phyloP scores from a whole-genome alignment of 768 basidiomycete species.

The Leucosporidium yakuticum region DNA sequence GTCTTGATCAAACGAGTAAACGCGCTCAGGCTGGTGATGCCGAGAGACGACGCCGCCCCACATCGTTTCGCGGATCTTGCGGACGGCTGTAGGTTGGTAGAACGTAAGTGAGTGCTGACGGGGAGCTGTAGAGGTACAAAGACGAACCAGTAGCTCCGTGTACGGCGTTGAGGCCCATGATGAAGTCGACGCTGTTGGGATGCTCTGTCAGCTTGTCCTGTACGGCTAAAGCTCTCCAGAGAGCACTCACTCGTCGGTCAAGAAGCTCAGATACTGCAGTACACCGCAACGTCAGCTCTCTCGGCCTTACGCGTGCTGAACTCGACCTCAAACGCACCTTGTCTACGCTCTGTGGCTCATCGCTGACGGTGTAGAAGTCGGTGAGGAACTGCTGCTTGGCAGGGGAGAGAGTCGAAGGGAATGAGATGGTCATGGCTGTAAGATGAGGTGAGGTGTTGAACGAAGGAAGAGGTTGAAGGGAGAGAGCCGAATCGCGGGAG shows the following conservation, averaged over 20 bases:
- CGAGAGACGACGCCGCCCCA: slow-evolving; percentile 25
- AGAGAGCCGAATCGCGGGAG: too few species aligned
- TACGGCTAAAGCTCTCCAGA: background rate
- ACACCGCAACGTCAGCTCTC: too few species aligned
- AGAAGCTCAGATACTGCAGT: background rate
- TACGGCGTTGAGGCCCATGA: slow-evolving; percentile 28
- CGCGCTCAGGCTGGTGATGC: slow-evolving; percentile 1
- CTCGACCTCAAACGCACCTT: background rate
- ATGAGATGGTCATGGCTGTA: too few species aligned
- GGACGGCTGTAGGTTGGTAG: slow-evolving; percentile 1
- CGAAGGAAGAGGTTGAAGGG: too few species aligned
- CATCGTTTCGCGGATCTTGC: slow-evolving; percentile 29
- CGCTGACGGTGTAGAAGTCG: background rate
- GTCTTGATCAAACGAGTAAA: background rate
- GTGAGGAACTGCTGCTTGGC: background rate
- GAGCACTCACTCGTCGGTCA: background rate
- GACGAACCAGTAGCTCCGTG: slow-evolving; percentile 1
- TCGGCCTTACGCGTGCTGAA: too few species aligned
- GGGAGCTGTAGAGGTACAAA: background rate
- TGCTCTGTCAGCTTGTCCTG: background rate
- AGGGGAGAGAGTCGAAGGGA: too few species aligned
- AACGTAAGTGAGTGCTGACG: background rate
- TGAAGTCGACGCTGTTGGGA: slow-evolving; percentile 9
- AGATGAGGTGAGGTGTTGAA: too few species aligned
- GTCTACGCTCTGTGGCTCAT: background rate